Conservation (phyloP, 2,329 filamentous ascomycete genomes). For the Stachybotrys echinatus region DNA sequence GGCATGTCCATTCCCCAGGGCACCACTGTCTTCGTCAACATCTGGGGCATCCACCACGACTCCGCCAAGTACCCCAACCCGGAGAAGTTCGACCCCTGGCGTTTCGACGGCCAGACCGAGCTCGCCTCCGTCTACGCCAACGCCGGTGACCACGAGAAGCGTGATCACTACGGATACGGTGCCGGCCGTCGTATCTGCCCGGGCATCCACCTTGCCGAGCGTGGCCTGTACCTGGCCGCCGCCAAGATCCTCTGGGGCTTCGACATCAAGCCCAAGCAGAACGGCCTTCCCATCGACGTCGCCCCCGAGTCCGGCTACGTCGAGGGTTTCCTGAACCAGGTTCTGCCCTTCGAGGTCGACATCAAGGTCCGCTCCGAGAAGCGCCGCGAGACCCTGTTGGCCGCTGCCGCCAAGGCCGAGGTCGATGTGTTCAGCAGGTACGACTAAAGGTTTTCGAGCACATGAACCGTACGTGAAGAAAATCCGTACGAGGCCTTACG, state of each 20-base stretch:
- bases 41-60: conserved; percentile 23
- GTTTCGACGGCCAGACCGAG: conserved; percentile 28
- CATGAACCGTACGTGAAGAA: too few relatives aligned
- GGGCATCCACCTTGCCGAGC: conserved; percentile 49
- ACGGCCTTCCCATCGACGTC: too few relatives aligned
- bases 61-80: conserved; percentile 16
- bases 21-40: conserved; percentile 26
- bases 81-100: conserved; percentile 29
- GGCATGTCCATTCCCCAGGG: conserved; percentile 34
- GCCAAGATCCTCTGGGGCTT: conserved; percentile 44
- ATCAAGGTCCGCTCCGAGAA: too few relatives aligned
- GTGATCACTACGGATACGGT: conserved; percentile 51
- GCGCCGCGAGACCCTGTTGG: too few relatives aligned
- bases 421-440: too few relatives aligned
- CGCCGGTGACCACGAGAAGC: conserved; percentile 29
- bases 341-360: too few relatives aligned
- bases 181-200: conserved; percentile 52
- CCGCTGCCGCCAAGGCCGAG: too few relatives aligned
- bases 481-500: too few relatives aligned
- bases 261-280: conserved; percentile 18
- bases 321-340: too few relatives aligned
- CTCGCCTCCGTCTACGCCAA: conserved; percentile 19
- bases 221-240: conserved; percentile 41
- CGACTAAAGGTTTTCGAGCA: too few relatives aligned
- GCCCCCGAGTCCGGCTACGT: too few relatives aligned